A percentile compares a stretch with the other conserved stretches of the same genome.
Conservation (phyloP, 2,329 filamentous ascomycete genomes). For the Calonectria leucothoes region DNA sequence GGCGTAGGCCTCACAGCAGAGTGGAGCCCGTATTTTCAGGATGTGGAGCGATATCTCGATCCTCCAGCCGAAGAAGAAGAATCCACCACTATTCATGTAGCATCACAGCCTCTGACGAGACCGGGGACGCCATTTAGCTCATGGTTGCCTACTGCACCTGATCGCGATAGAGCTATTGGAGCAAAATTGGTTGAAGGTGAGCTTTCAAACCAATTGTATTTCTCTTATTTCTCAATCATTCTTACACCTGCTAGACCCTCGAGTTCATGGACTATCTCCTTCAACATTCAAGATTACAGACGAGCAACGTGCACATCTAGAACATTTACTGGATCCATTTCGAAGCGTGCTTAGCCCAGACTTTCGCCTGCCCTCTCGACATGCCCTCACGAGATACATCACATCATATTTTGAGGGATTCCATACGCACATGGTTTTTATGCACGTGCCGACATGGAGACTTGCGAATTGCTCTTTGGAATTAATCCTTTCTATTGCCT, state of each 20-base stretch:
- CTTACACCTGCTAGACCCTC: conserved; percentile 15
- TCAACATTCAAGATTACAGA: conserved; percentile 46
- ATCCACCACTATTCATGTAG: conserved; percentile 9
- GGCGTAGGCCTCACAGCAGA: conserved; percentile 51
- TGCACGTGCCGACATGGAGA: conserved; percentile 49
- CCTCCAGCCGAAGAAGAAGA: conserved; percentile 32
- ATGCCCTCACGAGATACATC: conserved; percentile 50
- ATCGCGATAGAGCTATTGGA: conserved; percentile 41
- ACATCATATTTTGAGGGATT: conserved; percentile 52
- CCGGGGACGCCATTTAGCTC: conserved; percentile 51
- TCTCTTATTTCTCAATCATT: neutral
- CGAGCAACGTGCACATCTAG: conserved; percentile 46
- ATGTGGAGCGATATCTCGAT: conserved; percentile 29
- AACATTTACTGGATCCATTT: conserved; percentile 40
- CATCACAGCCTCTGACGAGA: conserved; percentile 17
- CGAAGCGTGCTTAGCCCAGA: conserved; percentile 41
- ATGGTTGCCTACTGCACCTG: conserved; percentile 51
- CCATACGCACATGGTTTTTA: conserved; percentile 52
- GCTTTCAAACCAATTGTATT: neutral
- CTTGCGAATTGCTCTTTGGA: conserved; percentile 46
- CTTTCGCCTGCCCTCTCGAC: conserved; percentile 50
- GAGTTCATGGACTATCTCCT: conserved; percentile 29
- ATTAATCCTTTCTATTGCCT: conserved; percentile 46
- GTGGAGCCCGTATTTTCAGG: conserved; percentile 52
- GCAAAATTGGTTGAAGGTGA: conserved; percentile 16